These are phyloP conservation scores for Vigna unguiculata DNA, from an alignment of 306 rosid genomes.

Conservation along the genomic window DNA sequence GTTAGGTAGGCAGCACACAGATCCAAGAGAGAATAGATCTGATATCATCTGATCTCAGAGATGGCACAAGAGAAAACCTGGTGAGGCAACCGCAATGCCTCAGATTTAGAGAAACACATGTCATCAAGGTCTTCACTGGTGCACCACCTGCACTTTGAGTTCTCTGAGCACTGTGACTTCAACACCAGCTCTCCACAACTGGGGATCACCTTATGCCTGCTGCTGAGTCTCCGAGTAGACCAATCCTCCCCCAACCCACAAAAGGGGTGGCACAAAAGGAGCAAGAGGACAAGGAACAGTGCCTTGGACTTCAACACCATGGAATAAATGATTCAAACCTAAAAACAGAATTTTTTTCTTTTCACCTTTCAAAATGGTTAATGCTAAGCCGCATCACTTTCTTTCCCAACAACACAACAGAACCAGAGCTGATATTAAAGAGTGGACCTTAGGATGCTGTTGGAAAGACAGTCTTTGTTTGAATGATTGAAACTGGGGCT, in stretches of 20 bases:
- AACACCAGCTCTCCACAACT: constrained; percentile 60
- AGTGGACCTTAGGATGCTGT: constrained; percentile 19
- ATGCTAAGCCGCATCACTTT: background rate
- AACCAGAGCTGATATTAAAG: background rate
- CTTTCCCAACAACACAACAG: background rate
- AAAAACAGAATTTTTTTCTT: background rate
- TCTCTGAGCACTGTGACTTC: constrained; percentile 66
- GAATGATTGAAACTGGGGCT: background rate
- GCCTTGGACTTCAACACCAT: background rate
- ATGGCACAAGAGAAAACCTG: constrained; percentile 82
- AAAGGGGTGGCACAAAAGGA: constrained; percentile 8
- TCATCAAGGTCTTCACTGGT: constrained; percentile 75
- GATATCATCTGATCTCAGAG: constrained; percentile 14
- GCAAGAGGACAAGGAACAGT: background rate
- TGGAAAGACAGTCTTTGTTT: constrained; percentile 15
- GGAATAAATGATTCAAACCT: constrained; percentile 3
- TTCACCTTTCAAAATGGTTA: background rate
- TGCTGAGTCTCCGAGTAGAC: constrained; percentile 2
- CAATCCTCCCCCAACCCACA: background rate
- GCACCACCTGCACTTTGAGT: constrained; percentile 87
- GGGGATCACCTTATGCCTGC: background rate
- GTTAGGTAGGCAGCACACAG: constrained; percentile 15
- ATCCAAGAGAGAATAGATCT: constrained; percentile 45
- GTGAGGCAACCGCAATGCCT: constrained; percentile 78
- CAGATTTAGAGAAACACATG: constrained; percentile 72